Percentiles rank a stretch among this genome's conserved stretches.
Evolutionary conservation across 106 monocot species (phyloP).

Genomic region (Hemerocallis citrina): DNA sequence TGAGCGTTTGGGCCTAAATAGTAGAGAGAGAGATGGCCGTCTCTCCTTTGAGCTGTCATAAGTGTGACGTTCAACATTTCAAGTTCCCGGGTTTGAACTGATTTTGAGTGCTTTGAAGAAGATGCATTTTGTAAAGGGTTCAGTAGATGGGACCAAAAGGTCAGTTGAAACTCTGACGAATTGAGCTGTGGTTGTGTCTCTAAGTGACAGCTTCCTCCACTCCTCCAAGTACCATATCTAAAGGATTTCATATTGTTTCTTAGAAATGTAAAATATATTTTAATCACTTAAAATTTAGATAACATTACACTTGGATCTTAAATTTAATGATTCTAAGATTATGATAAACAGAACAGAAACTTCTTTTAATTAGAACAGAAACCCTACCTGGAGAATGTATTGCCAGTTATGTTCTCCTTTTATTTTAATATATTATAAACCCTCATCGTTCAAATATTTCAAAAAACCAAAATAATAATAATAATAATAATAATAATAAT

Average conservation of each 20-base stretch:
- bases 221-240: conserved; percentile 18
- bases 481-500: no score
- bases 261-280: background rate
- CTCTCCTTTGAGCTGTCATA: conserved; percentile 26
- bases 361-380: no score
- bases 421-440: no score
- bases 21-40: conserved; percentile 28
- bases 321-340: no score
- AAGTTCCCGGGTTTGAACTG: background rate
- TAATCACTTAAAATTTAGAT: no score
- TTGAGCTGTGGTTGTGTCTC: conserved; percentile 19
- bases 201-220: conserved; percentile 23
- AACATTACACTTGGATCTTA: no score
- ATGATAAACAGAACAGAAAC: no score
- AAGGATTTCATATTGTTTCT: background rate
- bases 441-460: no score
- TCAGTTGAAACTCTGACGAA: background rate
- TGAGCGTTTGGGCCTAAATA: conserved; percentile 10
- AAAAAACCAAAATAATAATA: no score
- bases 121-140: conserved; percentile 12
- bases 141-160: conserved; percentile 10
- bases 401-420: no score
- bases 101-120: background rate
- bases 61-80: conserved; percentile 19
- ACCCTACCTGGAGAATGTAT: no score